phyloP scores from a whole-genome alignment of 1,139 yeast genomes.

The Magnusiomyces fungicola region DNA sequence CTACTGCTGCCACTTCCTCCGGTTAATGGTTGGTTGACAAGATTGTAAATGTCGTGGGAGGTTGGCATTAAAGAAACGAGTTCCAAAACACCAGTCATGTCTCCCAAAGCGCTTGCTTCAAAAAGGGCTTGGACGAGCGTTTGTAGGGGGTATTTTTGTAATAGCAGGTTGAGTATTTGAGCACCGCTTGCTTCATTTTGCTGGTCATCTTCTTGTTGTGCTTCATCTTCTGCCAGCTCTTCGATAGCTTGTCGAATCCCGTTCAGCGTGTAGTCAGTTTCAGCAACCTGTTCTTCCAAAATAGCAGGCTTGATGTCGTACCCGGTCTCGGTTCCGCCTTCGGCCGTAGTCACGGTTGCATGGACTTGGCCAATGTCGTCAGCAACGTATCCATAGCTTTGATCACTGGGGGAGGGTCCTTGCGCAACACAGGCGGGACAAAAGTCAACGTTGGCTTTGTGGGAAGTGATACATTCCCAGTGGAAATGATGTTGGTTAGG shows the following conservation, averaged over 20 bases:
- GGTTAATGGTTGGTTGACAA: neutral
- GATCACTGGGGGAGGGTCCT: neutral
- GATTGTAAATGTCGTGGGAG: neutral
- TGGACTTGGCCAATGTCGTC: slow-evolving; percentile 13
- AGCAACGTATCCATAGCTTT: slow-evolving; percentile 6
- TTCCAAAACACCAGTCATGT: slow-evolving; percentile 18
- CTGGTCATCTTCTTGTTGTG: neutral
- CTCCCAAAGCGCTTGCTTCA: slow-evolving; percentile 20
- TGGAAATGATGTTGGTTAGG: slow-evolving; percentile 21
- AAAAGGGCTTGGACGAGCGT: slow-evolving; percentile 15
- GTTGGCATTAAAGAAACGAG: slow-evolving; percentile 11
- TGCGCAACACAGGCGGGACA: slow-evolving; percentile 19
- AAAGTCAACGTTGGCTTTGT: slow-evolving; percentile 10
- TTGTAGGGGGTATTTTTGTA: neutral
- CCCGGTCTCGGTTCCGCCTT: slow-evolving; percentile 19
- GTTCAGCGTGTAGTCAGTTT: slow-evolving; percentile 15
- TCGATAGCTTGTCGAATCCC: neutral
- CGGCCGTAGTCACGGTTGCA: slow-evolving; percentile 17
- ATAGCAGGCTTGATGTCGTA: slow-evolving; percentile 19
- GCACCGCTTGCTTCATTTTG: neutral
- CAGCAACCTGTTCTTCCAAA: slow-evolving; percentile 16
- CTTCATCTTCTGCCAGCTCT: neutral
- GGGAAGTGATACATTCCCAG: slow-evolving; percentile 21
- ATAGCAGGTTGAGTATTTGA: neutral
- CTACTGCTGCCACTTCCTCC: neutral